Evolutionary conservation across 2,329 filamentous ascomycete genomes (phyloP).

Genomic region (Penicillium sp.): DNA sequence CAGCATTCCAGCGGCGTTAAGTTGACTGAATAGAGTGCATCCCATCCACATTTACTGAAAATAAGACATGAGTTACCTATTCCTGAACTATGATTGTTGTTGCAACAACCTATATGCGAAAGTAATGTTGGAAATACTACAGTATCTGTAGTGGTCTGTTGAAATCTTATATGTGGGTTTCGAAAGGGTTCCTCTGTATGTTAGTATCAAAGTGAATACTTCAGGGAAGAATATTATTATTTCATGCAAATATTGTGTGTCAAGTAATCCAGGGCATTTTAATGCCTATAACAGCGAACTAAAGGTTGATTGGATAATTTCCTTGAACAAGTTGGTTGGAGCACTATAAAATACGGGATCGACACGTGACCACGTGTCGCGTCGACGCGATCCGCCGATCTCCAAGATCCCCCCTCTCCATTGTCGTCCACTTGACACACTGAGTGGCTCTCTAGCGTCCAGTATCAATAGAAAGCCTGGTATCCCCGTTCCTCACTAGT

Average conservation of each 20-base stretch:
- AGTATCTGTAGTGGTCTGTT: not conserved
- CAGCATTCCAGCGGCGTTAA: not conserved
- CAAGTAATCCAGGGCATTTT: not conserved
- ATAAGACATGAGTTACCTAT: not conserved
- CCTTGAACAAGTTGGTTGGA: not conserved
- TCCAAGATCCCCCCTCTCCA: not conserved
- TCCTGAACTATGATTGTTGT: no score
- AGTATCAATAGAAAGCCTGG: not conserved
- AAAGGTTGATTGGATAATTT: not conserved
- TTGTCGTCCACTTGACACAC: not conserved
- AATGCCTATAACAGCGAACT: not conserved
- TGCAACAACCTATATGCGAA: not conserved
- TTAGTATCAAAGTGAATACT: not conserved
- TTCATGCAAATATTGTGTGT: not conserved
- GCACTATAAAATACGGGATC: not conserved
- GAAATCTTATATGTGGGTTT: not conserved
- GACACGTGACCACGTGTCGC: conserved; percentile 31
- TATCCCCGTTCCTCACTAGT: not conserved
- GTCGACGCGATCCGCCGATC: conserved; percentile 20
- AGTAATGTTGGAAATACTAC: not conserved
- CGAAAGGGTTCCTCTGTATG: not conserved
- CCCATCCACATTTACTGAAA: not conserved
- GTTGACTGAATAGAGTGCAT: not conserved
- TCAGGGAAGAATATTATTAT: not conserved
- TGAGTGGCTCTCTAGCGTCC: not conserved